Evolutionary conservation across 2,329 filamentous ascomycete genomes (phyloP).

Genomic region (Tolypocladium nubicola): DNA sequence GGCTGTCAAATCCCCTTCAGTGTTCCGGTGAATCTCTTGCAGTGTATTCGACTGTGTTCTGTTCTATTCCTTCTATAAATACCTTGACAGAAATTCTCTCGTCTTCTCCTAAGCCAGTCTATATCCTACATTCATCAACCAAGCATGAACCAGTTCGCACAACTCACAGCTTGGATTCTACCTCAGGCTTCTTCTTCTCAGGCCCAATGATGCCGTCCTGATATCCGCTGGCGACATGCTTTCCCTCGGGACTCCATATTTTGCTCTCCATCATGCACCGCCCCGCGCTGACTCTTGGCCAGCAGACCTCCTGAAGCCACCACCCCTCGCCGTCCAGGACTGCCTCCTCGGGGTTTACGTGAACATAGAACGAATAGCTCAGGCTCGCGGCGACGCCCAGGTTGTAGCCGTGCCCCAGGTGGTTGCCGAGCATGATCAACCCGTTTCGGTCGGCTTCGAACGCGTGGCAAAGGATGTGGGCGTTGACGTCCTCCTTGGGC

Average conservation of each 20-base stretch:
- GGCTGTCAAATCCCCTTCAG: not conserved
- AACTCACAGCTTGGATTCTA: slow-evolving; percentile 13
- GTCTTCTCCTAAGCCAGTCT: not conserved
- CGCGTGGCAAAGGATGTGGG: slow-evolving; percentile 37
- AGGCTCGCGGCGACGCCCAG: slow-evolving; percentile 33
- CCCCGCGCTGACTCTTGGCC: slow-evolving; percentile 35
- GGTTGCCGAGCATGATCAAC: slow-evolving; percentile 38
- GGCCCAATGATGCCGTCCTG: slow-evolving; percentile 38
- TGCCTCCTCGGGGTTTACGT: slow-evolving; percentile 36
- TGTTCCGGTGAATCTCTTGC: not conserved
- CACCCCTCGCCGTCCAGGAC: slow-evolving; percentile 36
- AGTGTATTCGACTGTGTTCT: not conserved
- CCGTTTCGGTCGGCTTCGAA: slow-evolving; percentile 44
- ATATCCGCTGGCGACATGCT: slow-evolving; percentile 43
- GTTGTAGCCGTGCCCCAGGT: slow-evolving; percentile 33
- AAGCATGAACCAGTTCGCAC: not conserved
- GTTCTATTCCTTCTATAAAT: not conserved
- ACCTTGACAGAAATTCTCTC: not conserved
- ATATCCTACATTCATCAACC: not conserved
- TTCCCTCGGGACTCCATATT: slow-evolving; percentile 42
- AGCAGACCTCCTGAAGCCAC: slow-evolving; percentile 44
- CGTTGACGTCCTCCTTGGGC: slow-evolving; percentile 26
- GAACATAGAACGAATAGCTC: slow-evolving; percentile 41
- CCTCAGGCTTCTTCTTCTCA: slow-evolving; percentile 8
- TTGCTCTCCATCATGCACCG: slow-evolving; percentile 36